These are phyloP conservation scores for Aspergillus cejpii DNA, from an alignment of 2,329 filamentous ascomycete genomes.

Conservation along the genomic window DNA sequence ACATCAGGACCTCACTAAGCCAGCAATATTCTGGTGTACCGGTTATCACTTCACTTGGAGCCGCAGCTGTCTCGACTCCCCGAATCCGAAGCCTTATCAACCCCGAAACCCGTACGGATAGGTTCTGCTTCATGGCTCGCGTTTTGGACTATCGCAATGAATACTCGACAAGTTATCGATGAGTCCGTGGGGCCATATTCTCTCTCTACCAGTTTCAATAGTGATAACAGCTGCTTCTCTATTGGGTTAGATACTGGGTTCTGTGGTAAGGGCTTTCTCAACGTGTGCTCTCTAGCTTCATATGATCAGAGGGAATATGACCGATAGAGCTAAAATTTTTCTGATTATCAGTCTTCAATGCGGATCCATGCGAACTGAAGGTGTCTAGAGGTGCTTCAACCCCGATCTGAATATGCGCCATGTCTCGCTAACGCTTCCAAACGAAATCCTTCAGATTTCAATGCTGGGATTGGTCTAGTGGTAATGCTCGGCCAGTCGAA, in stretches of 20 bases:
- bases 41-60: conserved; percentile 4
- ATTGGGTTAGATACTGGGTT: conserved; percentile 82
- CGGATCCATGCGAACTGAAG: conserved; percentile 64
- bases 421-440: not conserved
- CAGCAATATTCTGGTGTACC: not conserved
- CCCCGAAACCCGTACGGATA: not conserved
- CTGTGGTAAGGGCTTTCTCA: conserved; percentile 54
- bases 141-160: conserved; percentile 54
- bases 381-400: conserved; percentile 49
- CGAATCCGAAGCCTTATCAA: not conserved
- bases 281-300: conserved; percentile 3
- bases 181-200: conserved; percentile 65
- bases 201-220: conserved; percentile 78
- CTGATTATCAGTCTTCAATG: conserved; percentile 58
- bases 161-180: conserved; percentile 81
- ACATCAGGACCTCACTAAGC: not conserved
- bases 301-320: not conserved
- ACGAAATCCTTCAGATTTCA: conserved; percentile 55
- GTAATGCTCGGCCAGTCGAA: conserved; percentile 84
- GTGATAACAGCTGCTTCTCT: conserved; percentile 75
- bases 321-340: conserved; percentile 14
- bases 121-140: conserved; percentile 4
- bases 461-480: conserved; percentile 71
- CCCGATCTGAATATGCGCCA: not conserved
- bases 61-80: conserved; percentile 5